Conservation (phyloP, 768 basidiomycete species). For the Pleurotus salmoneostramineus region DNA sequence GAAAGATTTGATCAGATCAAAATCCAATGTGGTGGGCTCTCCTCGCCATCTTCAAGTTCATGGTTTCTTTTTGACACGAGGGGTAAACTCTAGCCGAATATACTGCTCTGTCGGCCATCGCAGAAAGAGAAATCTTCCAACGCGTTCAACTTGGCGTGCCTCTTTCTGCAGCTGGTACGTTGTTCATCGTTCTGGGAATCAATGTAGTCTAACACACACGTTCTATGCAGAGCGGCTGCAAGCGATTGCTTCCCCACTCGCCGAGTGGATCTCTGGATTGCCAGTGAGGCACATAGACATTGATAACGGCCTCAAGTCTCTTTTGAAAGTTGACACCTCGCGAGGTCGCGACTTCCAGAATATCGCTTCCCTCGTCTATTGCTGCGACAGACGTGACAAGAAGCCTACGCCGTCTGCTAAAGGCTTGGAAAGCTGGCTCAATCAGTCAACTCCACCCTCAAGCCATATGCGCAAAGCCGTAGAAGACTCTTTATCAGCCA, state of each 20-base stretch:
- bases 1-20: constrained; percentile 46
- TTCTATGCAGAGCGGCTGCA: constrained; percentile 64
- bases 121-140: constrained; percentile 79
- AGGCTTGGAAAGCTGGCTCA: constrained; percentile 55
- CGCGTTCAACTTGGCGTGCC: constrained; percentile 79
- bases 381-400: constrained; percentile 51
- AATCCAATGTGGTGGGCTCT: constrained; percentile 58
- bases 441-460: constrained; percentile 35
- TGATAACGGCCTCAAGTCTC: constrained; percentile 53
- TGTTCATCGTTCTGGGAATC: not conserved
- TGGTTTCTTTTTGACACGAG: too few relatives aligned
- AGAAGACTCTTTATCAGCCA: constrained; percentile 45
- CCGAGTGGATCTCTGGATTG: constrained; percentile 61
- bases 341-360: constrained; percentile 78
- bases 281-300: constrained; percentile 52
- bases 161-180: constrained; percentile 66
- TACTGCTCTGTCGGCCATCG: constrained; percentile 40
- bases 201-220: not conserved
- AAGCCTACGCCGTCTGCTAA: constrained; percentile 44
- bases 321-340: constrained; percentile 59
- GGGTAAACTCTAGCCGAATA: constrained; percentile 57
- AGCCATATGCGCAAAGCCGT: constrained; percentile 51
- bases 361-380: constrained; percentile 66
- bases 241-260: constrained; percentile 70
- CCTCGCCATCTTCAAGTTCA: too few relatives aligned